Conservation (phyloP, 495 filamentous ascomycete genomes). For the Alectoria sarmentosa region DNA sequence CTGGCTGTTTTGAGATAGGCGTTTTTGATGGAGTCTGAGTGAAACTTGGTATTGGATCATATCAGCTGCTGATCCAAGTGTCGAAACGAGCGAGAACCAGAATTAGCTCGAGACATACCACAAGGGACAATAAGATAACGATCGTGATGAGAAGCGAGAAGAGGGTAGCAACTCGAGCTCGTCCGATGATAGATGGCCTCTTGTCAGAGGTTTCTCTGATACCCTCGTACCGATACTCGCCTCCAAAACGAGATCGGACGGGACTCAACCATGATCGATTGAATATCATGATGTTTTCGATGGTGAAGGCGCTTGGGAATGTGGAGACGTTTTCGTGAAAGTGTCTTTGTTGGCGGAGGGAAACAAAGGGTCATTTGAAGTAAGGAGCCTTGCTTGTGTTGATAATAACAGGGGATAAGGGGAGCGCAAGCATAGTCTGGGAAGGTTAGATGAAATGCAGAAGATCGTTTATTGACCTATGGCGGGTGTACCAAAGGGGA, state of each 20-base stretch:
- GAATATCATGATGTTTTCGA: not conserved
- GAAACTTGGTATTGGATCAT: not conserved
- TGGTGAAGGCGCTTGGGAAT: not conserved
- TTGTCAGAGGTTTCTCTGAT: not conserved
- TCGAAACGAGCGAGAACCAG: not conserved
- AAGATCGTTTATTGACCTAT: not conserved
- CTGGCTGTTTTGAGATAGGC: not conserved
- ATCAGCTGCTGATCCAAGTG: not conserved
- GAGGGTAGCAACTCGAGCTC: slow-evolving; percentile 2
- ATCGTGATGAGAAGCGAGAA: not conserved
- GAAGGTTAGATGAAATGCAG: not conserved
- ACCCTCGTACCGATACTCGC: slow-evolving; percentile 5
- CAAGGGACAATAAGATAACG: not conserved
- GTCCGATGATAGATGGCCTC: slow-evolving; percentile 2
- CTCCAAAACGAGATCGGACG: slow-evolving; percentile 1
- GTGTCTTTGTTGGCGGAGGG: not conserved
- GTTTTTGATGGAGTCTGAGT: slow-evolving; percentile 1
- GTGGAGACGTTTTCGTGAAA: not conserved
- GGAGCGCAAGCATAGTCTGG: not conserved
- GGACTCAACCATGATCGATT: slow-evolving; percentile 3
- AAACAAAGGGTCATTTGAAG: not conserved
- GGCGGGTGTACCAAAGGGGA: not conserved
- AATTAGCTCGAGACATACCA: not conserved
- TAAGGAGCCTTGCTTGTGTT: not conserved
- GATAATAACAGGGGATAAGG: not conserved